Evolutionary conservation across 2,329 filamentous ascomycete species (phyloP).

Genomic region (Lecanoromycetidae sp.): DNA sequence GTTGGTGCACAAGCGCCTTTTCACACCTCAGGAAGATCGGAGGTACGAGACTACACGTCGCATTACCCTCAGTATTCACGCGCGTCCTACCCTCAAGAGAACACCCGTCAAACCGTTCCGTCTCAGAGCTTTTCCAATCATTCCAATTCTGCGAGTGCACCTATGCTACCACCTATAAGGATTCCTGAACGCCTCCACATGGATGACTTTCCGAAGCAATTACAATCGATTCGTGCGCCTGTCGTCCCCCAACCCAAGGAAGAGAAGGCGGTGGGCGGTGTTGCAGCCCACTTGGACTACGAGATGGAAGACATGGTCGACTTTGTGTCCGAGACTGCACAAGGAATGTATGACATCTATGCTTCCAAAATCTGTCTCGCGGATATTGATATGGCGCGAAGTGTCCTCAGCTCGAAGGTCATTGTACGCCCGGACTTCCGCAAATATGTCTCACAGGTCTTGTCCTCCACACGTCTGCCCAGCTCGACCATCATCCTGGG

Average conservation of each 20-base stretch:
- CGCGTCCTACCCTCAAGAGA: conserved; percentile 1
- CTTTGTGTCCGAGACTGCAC: conserved; percentile 82
- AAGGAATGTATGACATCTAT: conserved; percentile 54
- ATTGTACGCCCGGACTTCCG: conserved; percentile 62
- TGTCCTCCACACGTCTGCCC: conserved; percentile 78
- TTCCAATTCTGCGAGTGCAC: conserved; percentile 4
- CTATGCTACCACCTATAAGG: conserved; percentile 16
- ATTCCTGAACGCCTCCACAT: conserved; percentile 7
- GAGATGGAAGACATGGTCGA: conserved; percentile 94
- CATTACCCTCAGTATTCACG: conserved; percentile 3
- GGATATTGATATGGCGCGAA: conserved; percentile 52
- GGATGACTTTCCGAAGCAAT: conserved; percentile 22
- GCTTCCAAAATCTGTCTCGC: conserved; percentile 43
- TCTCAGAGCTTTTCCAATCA: not conserved
- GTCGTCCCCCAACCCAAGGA: conserved; percentile 39
- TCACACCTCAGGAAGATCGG: not conserved
- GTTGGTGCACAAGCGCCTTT: not conserved
- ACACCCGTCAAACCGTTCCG: not conserved
- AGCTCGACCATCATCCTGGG: conserved; percentile 84
- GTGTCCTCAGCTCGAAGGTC: conserved; percentile 46
- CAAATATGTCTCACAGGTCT: conserved; percentile 83
- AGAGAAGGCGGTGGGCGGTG: conserved; percentile 64
- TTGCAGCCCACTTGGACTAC: conserved; percentile 89
- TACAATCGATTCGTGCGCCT: conserved; percentile 27
- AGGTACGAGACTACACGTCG: conserved; percentile 2